Evolutionary conservation across 768 basidiomycete genomes (phyloP).

Genomic region (Kwoniella bestiolae): DNA sequence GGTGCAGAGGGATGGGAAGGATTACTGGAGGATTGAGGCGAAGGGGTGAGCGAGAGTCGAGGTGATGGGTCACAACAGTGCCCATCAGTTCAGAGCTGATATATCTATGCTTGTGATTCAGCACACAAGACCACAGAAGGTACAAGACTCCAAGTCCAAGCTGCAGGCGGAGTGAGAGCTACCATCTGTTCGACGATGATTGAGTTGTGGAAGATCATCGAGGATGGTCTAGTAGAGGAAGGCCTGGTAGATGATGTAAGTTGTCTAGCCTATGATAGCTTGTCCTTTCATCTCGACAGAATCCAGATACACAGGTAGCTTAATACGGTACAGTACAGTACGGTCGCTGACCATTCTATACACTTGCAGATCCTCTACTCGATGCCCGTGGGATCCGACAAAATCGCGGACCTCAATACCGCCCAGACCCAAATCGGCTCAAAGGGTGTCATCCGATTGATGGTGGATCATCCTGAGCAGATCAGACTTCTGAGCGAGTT

Average conservation of each 20-base stretch:
- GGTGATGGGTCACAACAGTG: background rate
- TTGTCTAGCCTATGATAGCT: slow-evolving; percentile 15
- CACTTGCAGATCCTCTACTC: slow-evolving; percentile 73
- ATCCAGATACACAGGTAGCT: no score
- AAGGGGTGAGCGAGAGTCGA: background rate
- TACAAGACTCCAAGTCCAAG: slow-evolving; percentile 69
- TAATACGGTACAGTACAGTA: background rate
- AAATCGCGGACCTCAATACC: slow-evolving; percentile 69
- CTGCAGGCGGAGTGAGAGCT: slow-evolving; percentile 63
- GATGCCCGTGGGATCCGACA: slow-evolving; percentile 71
- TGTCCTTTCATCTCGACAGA: no score
- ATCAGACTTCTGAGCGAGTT: slow-evolving; percentile 68
- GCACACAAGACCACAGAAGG: slow-evolving; percentile 72
- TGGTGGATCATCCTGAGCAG: slow-evolving; percentile 78
- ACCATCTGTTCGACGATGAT: slow-evolving; percentile 80
- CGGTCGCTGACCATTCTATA: background rate
- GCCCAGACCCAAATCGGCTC: slow-evolving; percentile 66
- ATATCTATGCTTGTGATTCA: slow-evolving; percentile 55
- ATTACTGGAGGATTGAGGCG: background rate
- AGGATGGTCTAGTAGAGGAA: slow-evolving; percentile 70
- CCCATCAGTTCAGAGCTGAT: background rate
- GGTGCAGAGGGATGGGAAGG: background rate
- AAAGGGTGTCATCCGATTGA: slow-evolving; percentile 69
- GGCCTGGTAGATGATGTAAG: slow-evolving; percentile 77
- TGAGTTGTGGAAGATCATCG: slow-evolving; percentile 77